Evolutionary conservation across 2,329 filamentous ascomycete species (phyloP).

Genomic region (Paraphaeosphaeria sporulosa): DNA sequence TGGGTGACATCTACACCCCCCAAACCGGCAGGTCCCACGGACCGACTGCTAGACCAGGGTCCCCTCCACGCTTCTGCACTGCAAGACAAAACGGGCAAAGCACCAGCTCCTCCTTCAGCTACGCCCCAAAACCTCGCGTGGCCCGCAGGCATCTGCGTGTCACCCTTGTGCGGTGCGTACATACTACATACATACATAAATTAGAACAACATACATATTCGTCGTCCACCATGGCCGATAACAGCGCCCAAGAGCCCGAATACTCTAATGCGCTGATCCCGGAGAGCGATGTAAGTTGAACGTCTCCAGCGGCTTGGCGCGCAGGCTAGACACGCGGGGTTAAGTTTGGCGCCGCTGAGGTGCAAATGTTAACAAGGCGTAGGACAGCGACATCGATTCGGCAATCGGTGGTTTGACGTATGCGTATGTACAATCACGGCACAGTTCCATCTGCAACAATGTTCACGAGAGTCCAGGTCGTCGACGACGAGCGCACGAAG

Average conservation of each 20-base stretch:
- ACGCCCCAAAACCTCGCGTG: constrained; percentile 4
- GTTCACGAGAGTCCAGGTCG: constrained; percentile 7
- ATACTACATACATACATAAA: not conserved
- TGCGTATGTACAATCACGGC: constrained; percentile 19
- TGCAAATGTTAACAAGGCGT: not conserved
- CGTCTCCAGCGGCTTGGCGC: not conserved
- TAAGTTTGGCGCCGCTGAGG: not conserved
- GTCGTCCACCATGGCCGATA: constrained; percentile 2
- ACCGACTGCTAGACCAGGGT: constrained; percentile 6
- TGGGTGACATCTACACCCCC: not conserved
- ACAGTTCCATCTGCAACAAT: no score
- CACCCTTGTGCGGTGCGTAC: constrained; percentile 7
- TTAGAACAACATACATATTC: no score
- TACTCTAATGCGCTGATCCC: constrained; percentile 18
- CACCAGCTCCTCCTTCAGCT: not conserved
- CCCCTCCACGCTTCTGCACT: constrained; percentile 4
- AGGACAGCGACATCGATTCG: constrained; percentile 24
- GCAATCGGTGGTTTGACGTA: constrained; percentile 27
- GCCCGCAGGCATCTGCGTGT: constrained; percentile 13
- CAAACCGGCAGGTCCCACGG: no score
- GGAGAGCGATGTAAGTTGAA: constrained; percentile 25
- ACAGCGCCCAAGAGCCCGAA: not conserved
- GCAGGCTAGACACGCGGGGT: not conserved
- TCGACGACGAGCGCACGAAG: constrained; percentile 25
- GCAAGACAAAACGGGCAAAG: not conserved